Conservation (phyloP, 345 rosid species). For the Syzygium jambos region DNA sequence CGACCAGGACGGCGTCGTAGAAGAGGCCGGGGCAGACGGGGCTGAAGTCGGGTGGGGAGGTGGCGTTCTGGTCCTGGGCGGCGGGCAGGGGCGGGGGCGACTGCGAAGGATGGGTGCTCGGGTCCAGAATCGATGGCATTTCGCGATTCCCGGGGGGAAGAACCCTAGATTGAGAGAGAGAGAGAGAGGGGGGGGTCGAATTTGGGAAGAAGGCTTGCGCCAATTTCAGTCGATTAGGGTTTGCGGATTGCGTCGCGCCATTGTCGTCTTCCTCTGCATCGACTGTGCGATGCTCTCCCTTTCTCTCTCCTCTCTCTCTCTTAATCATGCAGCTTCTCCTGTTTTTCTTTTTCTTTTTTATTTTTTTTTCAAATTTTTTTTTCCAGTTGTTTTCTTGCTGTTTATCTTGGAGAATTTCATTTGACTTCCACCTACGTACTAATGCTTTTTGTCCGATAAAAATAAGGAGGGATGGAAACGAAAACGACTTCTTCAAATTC, state of each 20-base stretch:
- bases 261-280: not conserved
- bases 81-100: not conserved
- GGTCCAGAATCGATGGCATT: slow-evolving; percentile 9
- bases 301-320: not conserved
- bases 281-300: not conserved
- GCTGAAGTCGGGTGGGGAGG: not conserved
- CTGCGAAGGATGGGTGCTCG: not conserved
- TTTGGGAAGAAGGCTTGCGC: not conserved
- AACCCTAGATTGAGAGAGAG: slow-evolving; percentile 3
- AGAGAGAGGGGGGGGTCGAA: not conserved
- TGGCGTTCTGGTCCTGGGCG: not conserved
- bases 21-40: slow-evolving; percentile 29
- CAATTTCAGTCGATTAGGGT: not conserved
- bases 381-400: too few species aligned
- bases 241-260: not conserved
- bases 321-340: not conserved
- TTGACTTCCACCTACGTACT: too few species aligned
- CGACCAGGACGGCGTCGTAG: slow-evolving; percentile 22
- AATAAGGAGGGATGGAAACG: too few species aligned
- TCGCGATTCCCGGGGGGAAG: not conserved
- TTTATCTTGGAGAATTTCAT: too few species aligned
- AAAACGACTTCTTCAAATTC: too few species aligned
- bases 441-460: too few species aligned
- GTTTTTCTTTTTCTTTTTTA: not conserved
- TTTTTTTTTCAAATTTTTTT: not conserved